A percentile compares a stretch with the other conserved stretches of the same genome.
phyloP scores from a whole-genome alignment of 2,329 filamentous ascomycete species.

The Hymenoscyphus repandus region DNA sequence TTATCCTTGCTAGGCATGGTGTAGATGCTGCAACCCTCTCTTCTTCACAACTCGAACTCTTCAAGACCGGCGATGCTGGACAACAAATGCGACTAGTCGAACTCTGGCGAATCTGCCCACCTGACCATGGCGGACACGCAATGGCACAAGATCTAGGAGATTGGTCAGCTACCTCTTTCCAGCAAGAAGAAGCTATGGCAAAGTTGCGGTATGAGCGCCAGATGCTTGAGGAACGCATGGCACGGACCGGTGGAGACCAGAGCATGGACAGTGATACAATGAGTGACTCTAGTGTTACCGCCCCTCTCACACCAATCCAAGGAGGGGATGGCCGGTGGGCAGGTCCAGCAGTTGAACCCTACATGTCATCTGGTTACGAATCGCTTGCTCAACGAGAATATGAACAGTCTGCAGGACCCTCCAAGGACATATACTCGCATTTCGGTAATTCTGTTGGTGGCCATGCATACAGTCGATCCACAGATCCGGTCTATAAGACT shows the following conservation, averaged over 20 bases:
- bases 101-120: slow-evolving; percentile 79
- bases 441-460: slow-evolving; percentile 38
- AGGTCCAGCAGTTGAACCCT: slow-evolving; percentile 46
- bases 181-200: slow-evolving; percentile 50
- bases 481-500: slow-evolving; percentile 61
- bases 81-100: slow-evolving; percentile 74
- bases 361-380: slow-evolving; percentile 80
- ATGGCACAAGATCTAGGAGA: slow-evolving; percentile 51
- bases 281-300: slow-evolving; percentile 30
- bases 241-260: slow-evolving; percentile 34
- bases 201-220: slow-evolving; percentile 53
- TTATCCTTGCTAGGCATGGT: slow-evolving; percentile 58
- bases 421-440: slow-evolving; percentile 40
- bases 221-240: slow-evolving; percentile 37
- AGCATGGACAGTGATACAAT: slow-evolving; percentile 42
- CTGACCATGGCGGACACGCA: slow-evolving; percentile 51
- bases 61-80: slow-evolving; percentile 65
- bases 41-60: slow-evolving; percentile 70
- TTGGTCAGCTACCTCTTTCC: slow-evolving; percentile 51
- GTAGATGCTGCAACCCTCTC: slow-evolving; percentile 67
- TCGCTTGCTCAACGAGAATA: slow-evolving; percentile 60
- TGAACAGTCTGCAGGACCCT: slow-evolving; percentile 42
- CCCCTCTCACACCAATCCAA: slow-evolving; percentile 44
- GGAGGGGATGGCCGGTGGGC: slow-evolving; percentile 48
- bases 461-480: slow-evolving; percentile 48